These are phyloP conservation scores for Pinus albicaulis DNA, from an alignment of 75 land plant species.

Conservation along the genomic window DNA sequence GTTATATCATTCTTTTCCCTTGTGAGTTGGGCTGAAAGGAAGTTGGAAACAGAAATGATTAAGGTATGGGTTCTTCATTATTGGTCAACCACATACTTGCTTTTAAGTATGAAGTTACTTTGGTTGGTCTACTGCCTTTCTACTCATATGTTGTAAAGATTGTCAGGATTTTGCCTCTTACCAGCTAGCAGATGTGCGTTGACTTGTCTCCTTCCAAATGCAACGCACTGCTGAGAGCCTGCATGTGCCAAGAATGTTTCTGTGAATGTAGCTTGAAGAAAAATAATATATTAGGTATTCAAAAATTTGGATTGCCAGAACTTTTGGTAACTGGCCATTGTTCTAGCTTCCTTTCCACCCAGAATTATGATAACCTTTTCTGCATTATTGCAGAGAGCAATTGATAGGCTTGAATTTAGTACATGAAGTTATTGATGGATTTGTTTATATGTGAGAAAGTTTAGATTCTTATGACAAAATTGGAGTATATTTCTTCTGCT, in stretches of 20 bases:
- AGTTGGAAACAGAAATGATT: slow-evolving; percentile 7
- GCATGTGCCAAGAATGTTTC: neutral
- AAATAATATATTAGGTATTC: neutral
- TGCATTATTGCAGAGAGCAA: neutral
- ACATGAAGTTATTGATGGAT: neutral
- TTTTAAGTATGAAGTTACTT: slow-evolving; percentile 6
- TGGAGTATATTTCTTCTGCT: slow-evolving; percentile 6
- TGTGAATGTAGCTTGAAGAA: slow-evolving; percentile 5
- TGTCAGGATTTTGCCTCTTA: too few species aligned
- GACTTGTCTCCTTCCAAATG: too few species aligned
- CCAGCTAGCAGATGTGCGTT: too few species aligned
- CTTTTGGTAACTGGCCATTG: slow-evolving; percentile 6
- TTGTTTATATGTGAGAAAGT: slow-evolving; percentile 1
- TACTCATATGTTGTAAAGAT: neutral
- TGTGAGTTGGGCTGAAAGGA: neutral
- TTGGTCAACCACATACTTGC: slow-evolving; percentile 3
- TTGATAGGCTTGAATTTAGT: neutral
- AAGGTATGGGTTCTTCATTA: neutral
- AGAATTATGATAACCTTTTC: slow-evolving; percentile 6
- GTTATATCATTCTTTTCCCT: neutral
- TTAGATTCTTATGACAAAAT: slow-evolving; percentile 5
- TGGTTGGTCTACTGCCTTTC: neutral
- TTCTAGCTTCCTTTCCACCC: neutral
- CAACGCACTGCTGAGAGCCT: neutral
- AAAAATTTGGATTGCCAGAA: slow-evolving; percentile 7